These are phyloP conservation scores for Aspergillus bridgeri DNA, from an alignment of 495 filamentous ascomycete genomes.

Conservation along the genomic window DNA sequence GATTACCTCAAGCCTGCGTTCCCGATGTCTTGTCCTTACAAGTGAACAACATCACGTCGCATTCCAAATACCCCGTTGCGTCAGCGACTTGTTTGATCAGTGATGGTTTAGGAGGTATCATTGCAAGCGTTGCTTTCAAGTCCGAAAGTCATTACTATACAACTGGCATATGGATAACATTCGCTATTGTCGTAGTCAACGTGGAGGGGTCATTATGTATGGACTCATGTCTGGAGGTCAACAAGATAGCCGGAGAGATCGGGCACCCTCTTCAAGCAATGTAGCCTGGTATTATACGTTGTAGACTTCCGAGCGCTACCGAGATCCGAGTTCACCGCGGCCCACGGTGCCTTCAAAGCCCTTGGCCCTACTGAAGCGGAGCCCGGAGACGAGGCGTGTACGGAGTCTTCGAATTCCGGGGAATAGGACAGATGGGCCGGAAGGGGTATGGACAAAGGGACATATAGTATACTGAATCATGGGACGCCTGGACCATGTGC, in stretches of 20 bases:
- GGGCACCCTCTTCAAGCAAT: slow-evolving; percentile 10
- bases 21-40: slow-evolving; percentile 14
- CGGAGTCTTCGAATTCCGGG: no score
- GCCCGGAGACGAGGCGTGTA: no score
- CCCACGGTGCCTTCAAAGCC: no score
- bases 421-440: no score
- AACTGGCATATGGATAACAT: slow-evolving; percentile 17
- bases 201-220: slow-evolving; percentile 4
- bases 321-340: no score
- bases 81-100: slow-evolving; percentile 17
- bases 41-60: slow-evolving; percentile 15
- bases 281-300: slow-evolving; percentile 17
- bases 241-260: slow-evolving; percentile 11
- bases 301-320: no score
- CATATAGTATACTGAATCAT: no score
- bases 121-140: slow-evolving; percentile 16
- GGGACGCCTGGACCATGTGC: no score
- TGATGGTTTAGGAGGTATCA: slow-evolving; percentile 13
- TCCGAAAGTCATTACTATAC: slow-evolving; percentile 15
- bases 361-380: no score
- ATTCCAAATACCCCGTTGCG: slow-evolving; percentile 13
- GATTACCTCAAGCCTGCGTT: slow-evolving; percentile 13
- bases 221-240: slow-evolving; percentile 11
- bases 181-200: slow-evolving; percentile 10
- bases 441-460: no score